phyloP scores from a whole-genome alignment of 768 basidiomycete species.

The Russula lepida region DNA sequence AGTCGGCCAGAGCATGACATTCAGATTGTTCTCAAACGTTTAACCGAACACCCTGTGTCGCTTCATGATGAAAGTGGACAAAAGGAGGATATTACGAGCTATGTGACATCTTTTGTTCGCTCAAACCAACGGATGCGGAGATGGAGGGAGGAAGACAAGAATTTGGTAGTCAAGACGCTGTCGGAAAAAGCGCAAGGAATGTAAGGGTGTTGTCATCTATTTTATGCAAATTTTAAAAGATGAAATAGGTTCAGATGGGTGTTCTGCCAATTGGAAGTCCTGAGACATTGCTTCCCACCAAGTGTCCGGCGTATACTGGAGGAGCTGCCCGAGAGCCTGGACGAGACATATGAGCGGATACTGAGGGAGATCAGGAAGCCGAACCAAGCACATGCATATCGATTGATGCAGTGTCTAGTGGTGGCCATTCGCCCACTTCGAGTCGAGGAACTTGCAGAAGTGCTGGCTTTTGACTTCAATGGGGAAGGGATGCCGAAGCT shows the following conservation, averaged over 20 bases:
- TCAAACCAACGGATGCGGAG: background rate
- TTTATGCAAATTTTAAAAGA: background rate
- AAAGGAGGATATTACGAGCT: background rate
- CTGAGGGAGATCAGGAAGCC: background rate
- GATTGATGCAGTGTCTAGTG: background rate
- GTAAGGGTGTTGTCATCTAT: background rate
- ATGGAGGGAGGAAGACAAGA: background rate
- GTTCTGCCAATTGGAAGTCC: background rate
- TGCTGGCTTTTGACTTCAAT: background rate
- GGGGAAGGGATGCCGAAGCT: background rate
- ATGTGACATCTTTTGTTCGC: background rate
- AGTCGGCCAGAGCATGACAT: conserved; percentile 1
- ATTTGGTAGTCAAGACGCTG: background rate
- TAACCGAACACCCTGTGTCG: background rate
- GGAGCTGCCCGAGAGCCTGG: background rate
- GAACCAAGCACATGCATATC: background rate
- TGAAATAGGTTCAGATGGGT: background rate
- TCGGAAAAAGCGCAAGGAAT: background rate
- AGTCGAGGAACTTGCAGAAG: background rate
- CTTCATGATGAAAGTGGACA: background rate
- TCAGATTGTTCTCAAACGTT: background rate
- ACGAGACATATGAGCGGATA: background rate
- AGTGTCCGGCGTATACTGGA: background rate
- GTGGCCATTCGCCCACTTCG: background rate
- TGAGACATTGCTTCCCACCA: background rate